Conservation (phyloP, 306 rosid genomes). For the Purshia tridentata region DNA sequence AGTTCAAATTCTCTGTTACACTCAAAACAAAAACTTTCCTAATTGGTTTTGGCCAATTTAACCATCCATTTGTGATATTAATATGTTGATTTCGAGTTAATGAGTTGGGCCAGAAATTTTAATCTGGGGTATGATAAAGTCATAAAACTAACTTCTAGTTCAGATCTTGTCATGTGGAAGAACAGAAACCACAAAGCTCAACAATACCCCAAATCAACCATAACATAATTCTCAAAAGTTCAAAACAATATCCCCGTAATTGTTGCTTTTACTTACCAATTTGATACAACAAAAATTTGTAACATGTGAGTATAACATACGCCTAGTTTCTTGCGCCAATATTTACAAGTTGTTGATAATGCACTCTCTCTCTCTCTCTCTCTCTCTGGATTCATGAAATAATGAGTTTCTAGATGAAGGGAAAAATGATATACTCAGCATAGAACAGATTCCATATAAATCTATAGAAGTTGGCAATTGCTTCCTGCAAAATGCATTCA, state of each 20-base stretch:
- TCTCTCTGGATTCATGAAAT: conserved; percentile 11
- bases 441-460: conserved; percentile 95
- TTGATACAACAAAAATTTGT: not conserved
- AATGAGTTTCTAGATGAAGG: conserved; percentile 56
- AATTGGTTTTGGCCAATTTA: too few relatives aligned
- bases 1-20: too few relatives aligned
- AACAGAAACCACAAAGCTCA: not conserved
- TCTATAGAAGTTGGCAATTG: conserved; percentile 73
- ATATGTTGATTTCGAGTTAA: too few relatives aligned
- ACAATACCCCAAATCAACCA: not conserved
- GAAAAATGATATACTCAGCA: conserved; percentile 84
- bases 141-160: not conserved
- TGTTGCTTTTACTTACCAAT: conserved; percentile 2
- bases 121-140: too few relatives aligned
- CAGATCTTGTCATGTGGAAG: not conserved
- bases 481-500: conserved; percentile 68
- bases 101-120: too few relatives aligned
- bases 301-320: not conserved
- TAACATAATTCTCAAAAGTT: not conserved
- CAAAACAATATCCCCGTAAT: not conserved
- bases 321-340: not conserved
- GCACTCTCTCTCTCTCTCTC: conserved; percentile 3
- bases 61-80: too few relatives aligned
- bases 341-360: conserved; percentile 7
- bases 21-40: too few relatives aligned